Base-by-base conservation (phyloP, 495 filamentous ascomycete genomes). In the Penicillium chermesinum region DNA sequence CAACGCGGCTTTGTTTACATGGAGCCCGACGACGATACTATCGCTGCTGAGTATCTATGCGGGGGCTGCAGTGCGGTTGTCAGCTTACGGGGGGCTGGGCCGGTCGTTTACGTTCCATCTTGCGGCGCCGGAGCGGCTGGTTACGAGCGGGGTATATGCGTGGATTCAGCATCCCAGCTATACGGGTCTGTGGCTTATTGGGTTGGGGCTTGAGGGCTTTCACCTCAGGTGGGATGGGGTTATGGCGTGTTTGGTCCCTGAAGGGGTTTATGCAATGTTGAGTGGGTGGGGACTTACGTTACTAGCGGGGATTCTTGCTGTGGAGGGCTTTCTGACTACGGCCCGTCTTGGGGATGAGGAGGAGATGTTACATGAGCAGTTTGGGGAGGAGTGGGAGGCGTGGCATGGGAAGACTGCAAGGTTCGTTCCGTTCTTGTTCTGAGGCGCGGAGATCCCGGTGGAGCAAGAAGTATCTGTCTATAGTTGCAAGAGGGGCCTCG, bases 91-190 rank as follows among this genome's bases (percentile, higher is more conserved):
- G 0, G 38, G 60, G 1, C 66, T 78, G 0, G 75, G 74, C 1
- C 56, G 50, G 12, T 67, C 73, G 30, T 77, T 79, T 36, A 78
- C 76, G 1, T 77, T 76, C 44, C 54, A 62, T 17, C 64, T 78
- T 3, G 62, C 70, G 12, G 52, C 62, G 32, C 76, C 76, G 16
- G 67, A 69, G 39, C 46, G 52, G 2, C 59, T 77, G 12, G 58
- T 66, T 2, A 77, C 70, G 2, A 59, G 53, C 1, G 74, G 75
- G 0, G 46, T 77, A 12, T 77, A 77, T 44, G 44, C 46, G 12
- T 73, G 65, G 49, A 52, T 78, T 10, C 74, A 74, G 46, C 71
- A 80, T 50, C 72, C 74, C 2, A 74, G 72, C 37, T 80, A 78
- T 27, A 66, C 66, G 2, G 69, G 67, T 0, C 21, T 65, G 2